Percentiles rank a stretch among this genome's conserved stretches.
These are phyloP conservation scores for Lentinula guzmanii DNA, from an alignment of 768 basidiomycete species.

Conservation along the genomic window DNA sequence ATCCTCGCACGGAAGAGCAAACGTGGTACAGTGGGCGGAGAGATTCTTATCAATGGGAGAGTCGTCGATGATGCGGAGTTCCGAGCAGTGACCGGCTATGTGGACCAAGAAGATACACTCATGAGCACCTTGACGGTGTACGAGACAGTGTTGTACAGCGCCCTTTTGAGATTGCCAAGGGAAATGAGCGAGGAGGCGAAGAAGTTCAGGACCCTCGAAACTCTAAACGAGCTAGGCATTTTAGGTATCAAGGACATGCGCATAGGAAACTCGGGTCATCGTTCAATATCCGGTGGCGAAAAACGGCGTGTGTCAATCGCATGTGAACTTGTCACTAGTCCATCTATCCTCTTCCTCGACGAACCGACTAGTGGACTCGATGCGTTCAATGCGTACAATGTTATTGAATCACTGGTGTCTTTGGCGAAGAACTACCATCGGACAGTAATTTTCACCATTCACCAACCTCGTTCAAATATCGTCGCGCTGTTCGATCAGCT, in stretches of 20 bases:
- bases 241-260: constrained; percentile 83
- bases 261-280: constrained; percentile 82
- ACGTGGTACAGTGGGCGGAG: constrained; percentile 68
- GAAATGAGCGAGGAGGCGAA: constrained; percentile 98
- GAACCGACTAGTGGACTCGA: constrained; percentile 97
- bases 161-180: constrained; percentile 80
- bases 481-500: constrained; percentile 94
- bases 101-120: constrained; percentile 97
- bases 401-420: constrained; percentile 81
- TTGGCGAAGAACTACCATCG: constrained; percentile 87
- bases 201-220: constrained; percentile 89
- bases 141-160: constrained; percentile 94
- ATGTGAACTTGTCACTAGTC: constrained; percentile 95
- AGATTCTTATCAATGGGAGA: constrained; percentile 81
- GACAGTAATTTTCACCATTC: constrained; percentile 96
- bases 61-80: constrained; percentile 69
- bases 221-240: constrained; percentile 94
- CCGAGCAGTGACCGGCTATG: constrained; percentile 86
- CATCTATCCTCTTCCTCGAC: constrained; percentile 93
- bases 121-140: constrained; percentile 98
- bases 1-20: constrained; percentile 91
- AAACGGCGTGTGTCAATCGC: constrained; percentile 96
- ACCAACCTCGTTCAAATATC: constrained; percentile 97
- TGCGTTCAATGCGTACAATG: constrained; percentile 93
- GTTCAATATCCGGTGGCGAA: constrained; percentile 96